phyloP scores from a whole-genome alignment of 768 basidiomycete genomes.

The Macrocybe gigantea region DNA sequence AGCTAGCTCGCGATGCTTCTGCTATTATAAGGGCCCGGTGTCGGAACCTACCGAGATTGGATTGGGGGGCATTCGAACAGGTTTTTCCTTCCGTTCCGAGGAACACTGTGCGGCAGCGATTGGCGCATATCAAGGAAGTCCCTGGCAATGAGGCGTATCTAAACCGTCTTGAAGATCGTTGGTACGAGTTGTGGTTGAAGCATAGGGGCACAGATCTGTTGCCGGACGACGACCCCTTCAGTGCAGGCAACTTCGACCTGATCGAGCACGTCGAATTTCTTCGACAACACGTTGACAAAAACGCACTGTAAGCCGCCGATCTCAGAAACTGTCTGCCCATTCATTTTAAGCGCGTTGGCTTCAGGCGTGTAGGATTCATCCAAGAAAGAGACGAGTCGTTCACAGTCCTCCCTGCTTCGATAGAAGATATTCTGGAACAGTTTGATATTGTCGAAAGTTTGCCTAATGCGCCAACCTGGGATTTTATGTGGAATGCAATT shows the following conservation, averaged over 20 bases:
- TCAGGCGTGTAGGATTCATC: slow-evolving; percentile 60
- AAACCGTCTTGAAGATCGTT: slow-evolving; percentile 73
- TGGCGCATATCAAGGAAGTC: slow-evolving; percentile 52
- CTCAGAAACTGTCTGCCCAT: background rate
- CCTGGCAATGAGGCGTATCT: slow-evolving; percentile 72
- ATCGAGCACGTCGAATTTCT: slow-evolving; percentile 77
- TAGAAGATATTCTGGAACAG: slow-evolving; percentile 35
- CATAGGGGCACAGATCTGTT: slow-evolving; percentile 62
- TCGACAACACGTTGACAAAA: slow-evolving; percentile 78
- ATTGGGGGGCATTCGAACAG: slow-evolving; percentile 70
- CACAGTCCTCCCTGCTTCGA: slow-evolving; percentile 31
- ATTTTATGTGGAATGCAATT: slow-evolving; percentile 67
- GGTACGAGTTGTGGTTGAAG: slow-evolving; percentile 73
- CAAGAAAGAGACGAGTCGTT: slow-evolving; percentile 26
- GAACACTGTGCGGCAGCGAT: slow-evolving; percentile 66
- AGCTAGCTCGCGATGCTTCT: slow-evolving; percentile 79
- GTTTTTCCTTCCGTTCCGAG: slow-evolving; percentile 75
- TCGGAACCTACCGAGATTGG: slow-evolving; percentile 50
- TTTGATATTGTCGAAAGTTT: slow-evolving; percentile 49
- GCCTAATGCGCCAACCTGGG: slow-evolving; percentile 44
- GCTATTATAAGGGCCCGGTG: slow-evolving; percentile 80
- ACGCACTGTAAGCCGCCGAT: slow-evolving; percentile 60
- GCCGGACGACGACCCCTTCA: slow-evolving; percentile 64
- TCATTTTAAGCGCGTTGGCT: slow-evolving; percentile 7
- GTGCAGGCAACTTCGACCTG: slow-evolving; percentile 74